These are phyloP conservation scores for Fusarium agapanthi DNA, from an alignment of 2,329 filamentous ascomycete species.

Conservation along the genomic window DNA sequence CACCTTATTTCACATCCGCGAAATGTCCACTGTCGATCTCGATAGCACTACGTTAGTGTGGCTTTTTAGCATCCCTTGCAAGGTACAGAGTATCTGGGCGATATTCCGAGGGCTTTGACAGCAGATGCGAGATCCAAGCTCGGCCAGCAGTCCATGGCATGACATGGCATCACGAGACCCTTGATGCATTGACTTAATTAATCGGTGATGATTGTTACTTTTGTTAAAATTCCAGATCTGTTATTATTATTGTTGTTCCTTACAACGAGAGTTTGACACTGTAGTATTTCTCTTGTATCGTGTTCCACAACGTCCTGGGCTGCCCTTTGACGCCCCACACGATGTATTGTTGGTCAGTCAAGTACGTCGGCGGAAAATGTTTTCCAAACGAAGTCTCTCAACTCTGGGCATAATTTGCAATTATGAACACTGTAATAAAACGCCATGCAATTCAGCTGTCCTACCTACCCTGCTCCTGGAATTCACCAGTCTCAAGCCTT, in stretches of 20 bases:
- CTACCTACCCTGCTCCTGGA: not conserved
- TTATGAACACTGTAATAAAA: not conserved
- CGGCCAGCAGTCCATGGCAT: not conserved
- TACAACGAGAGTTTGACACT: not conserved
- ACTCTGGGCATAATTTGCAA: not conserved
- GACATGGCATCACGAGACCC: conserved; percentile 7
- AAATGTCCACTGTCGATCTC: conserved; percentile 32
- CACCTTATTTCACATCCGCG: conserved; percentile 22
- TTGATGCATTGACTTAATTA: conserved; percentile 15
- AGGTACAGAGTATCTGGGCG: conserved; percentile 13
- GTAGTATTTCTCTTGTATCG: not conserved
- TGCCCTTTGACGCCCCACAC: not conserved
- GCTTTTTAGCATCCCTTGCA: not conserved
- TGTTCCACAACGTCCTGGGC: not conserved
- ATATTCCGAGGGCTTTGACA: conserved; percentile 25
- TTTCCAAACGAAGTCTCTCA: conserved; percentile 14
- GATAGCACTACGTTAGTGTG: conserved; percentile 24
- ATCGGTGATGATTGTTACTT: not conserved
- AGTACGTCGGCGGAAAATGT: not conserved
- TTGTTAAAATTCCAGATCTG: not conserved
- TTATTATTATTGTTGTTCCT: not conserved
- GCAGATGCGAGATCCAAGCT: conserved; percentile 27
- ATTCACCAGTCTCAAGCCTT: conserved; percentile 2
- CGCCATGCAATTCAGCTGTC: conserved; percentile 15
- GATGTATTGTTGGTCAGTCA: not conserved